phyloP scores from a whole-genome alignment of 441 rosid genomes.

The Erysimum pusillum region DNA sequence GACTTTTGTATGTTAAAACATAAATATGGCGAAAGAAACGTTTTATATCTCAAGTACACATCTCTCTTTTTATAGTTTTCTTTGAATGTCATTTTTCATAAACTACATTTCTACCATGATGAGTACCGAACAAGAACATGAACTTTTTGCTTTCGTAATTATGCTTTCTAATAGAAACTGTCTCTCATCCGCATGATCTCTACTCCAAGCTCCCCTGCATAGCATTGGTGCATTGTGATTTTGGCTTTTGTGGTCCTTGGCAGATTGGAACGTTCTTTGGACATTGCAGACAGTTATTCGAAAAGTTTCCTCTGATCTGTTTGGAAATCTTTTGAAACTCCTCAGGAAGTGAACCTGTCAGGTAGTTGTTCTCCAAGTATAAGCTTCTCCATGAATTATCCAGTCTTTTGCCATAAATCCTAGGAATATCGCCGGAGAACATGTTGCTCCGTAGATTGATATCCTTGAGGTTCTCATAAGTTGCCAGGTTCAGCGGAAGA shows the following conservation, averaged over 20 bases:
- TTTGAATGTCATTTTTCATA: conserved; percentile 13
- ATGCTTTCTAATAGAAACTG: conserved; percentile 20
- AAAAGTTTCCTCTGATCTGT: conserved; percentile 59
- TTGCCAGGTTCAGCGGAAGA: conserved; percentile 55
- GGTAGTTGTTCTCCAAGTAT: conserved; percentile 63
- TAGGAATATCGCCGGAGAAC: conserved; percentile 55
- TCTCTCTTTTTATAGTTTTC: conserved; percentile 16
- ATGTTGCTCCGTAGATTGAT: conserved; percentile 58
- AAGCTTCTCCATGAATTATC: conserved; percentile 59
- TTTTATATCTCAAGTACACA: conserved; percentile 27
- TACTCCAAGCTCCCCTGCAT: conserved; percentile 39
- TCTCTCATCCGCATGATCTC: conserved; percentile 25
- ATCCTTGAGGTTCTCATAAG: conserved; percentile 45
- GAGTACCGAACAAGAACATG: conserved; percentile 30
- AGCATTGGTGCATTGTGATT: conserved; percentile 53
- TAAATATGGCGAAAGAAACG: conserved; percentile 29
- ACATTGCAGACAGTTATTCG: conserved; percentile 60
- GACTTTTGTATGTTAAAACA: conserved; percentile 24
- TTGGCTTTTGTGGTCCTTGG: conserved; percentile 57
- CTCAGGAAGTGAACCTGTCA: conserved; percentile 56
- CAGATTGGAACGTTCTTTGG: conserved; percentile 48
- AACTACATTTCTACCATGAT: conserved; percentile 34
- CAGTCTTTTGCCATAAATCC: conserved; percentile 52
- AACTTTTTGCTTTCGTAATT: conserved; percentile 1
- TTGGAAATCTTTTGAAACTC: conserved; percentile 41